Evolutionary conservation across 2,329 filamentous ascomycete species (phyloP).

Genomic region (Fusarium paranaense): DNA sequence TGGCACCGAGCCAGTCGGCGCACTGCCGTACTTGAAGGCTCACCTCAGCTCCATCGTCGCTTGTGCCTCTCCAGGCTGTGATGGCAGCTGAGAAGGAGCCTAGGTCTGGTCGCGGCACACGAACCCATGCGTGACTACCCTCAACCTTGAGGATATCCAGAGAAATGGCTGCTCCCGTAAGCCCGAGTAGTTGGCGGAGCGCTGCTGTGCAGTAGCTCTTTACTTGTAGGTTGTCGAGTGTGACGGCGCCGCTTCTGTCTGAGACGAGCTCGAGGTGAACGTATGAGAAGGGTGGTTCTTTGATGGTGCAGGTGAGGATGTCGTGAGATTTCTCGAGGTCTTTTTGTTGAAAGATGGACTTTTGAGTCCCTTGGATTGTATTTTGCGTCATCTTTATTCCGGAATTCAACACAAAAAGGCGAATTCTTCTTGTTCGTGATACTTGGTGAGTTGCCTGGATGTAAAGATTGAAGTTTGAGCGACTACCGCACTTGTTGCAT

Average conservation of each 20-base stretch:
- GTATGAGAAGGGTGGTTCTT: slow-evolving; percentile 66
- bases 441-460: not conserved
- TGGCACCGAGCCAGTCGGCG: slow-evolving; percentile 73
- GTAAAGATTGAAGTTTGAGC: slow-evolving; percentile 10
- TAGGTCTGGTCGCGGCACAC: slow-evolving; percentile 72
- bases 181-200: slow-evolving; percentile 76
- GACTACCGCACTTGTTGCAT: slow-evolving; percentile 29
- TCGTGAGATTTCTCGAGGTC: slow-evolving; percentile 58
- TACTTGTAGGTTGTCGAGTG: slow-evolving; percentile 71
- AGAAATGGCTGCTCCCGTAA: slow-evolving; percentile 73
- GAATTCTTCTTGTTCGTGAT: not conserved
- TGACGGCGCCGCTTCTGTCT: slow-evolving; percentile 28
- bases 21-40: slow-evolving; percentile 67
- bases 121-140: slow-evolving; percentile 69
- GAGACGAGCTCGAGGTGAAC: slow-evolving; percentile 64
- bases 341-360: slow-evolving; percentile 46
- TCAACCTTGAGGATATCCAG: slow-evolving; percentile 77
- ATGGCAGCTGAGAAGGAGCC: slow-evolving; percentile 72
- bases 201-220: slow-evolving; percentile 73
- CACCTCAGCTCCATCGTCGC: slow-evolving; percentile 56
- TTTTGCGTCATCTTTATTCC: slow-evolving; percentile 37
- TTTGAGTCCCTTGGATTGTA: slow-evolving; percentile 29
- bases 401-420: not conserved
- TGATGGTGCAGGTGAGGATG: slow-evolving; percentile 64
- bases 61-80: slow-evolving; percentile 70